Base-by-base conservation (phyloP, 352 stramenopile genomes). In the Phytophthora pinifolia region DNA sequence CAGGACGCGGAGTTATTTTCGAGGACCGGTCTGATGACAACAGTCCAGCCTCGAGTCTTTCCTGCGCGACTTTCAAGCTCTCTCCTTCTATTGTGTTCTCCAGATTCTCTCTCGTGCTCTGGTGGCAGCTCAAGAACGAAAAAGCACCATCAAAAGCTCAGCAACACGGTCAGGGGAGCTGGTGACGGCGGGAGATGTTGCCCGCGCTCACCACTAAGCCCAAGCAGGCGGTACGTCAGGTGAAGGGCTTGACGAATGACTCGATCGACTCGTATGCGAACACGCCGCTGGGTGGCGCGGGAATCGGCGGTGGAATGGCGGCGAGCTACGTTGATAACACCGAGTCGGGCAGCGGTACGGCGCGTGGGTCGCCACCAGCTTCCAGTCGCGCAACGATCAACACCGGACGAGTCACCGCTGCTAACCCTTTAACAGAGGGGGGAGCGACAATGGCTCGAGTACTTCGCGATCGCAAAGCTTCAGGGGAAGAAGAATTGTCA, bases 201-300 rank as follows among this genome's bases (percentile, higher is more conserved):
- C 84, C 84, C 43, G 80, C 84, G 50, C 79, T 94, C 55, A 90
- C 76, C 29, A 86, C 81, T 46, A 88, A 88, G 53, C 82, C 84
- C 35, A 94, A 92, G 70, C 79, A 92, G 67, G 69, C 76, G n/a
- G 70, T 86, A 41, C 80, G 83, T 29, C 84, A 94, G 51, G 70
- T 94, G 29, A 74, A 89, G 47, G 79, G 83, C 6, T 75, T 94
- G 55, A 85, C 77, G 38, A 83, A 94, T 72, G 84, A 92, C 69
- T 90, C 82, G 34, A 94, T 94, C 66, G 84, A 94, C 55, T 76
- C 82, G 45, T 94, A 94, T 49, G 75, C 82, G 22, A 88, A 90
- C 46, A 83, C 71, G 41, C 63, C 76, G 4, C 47, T 78, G n/a
- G 50, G 59, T 10, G 46, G 54, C 3, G 36, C 63, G n/a, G 33